phyloP scores from a whole-genome alignment of 129 eudicot species.

The Mikania micrantha region DNA sequence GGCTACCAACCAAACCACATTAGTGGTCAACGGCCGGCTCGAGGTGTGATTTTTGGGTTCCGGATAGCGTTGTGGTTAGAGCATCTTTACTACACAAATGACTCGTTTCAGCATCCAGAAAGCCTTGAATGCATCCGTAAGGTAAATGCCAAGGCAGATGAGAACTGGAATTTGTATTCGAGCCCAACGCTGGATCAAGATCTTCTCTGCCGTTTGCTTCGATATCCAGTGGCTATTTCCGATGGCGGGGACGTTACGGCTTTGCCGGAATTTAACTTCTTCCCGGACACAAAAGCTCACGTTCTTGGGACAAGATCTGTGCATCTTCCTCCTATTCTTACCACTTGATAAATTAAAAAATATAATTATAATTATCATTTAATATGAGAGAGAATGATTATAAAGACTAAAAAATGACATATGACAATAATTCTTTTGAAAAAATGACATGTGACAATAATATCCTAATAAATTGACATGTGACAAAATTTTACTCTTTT shows the following conservation, averaged over 20 bases:
- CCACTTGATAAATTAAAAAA: conserved; percentile 69
- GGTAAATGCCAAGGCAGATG: conserved; percentile 49
- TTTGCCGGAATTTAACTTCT: conserved; percentile 51
- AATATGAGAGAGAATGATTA: too few species aligned
- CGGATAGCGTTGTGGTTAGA: conserved; percentile 80
- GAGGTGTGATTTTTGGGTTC: conserved; percentile 55
- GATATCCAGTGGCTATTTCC: conserved; percentile 53
- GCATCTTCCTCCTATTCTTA: conserved; percentile 62
- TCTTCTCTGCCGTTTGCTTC: conserved; percentile 73
- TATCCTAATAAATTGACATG: too few species aligned
- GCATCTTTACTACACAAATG: conserved; percentile 39
- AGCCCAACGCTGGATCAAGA: conserved; percentile 33
- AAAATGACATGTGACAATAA: too few species aligned
- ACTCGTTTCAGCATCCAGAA: conserved; percentile 41
- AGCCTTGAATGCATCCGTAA: conserved; percentile 44
- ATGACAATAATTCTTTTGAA: too few species aligned
- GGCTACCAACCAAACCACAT: conserved; percentile 75
- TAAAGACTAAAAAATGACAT: too few species aligned
- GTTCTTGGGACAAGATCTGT: conserved; percentile 58
- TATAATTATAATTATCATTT: too few species aligned
- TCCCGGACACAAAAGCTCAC: conserved; percentile 83
- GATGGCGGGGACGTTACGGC: conserved; percentile 36
- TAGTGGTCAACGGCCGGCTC: conserved; percentile 23
- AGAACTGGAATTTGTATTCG: conserved; percentile 57
- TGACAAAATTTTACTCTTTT: too few species aligned